phyloP scores from a whole-genome alignment of 164 flowering plant genomes.

The Nymphaea colorata region DNA sequence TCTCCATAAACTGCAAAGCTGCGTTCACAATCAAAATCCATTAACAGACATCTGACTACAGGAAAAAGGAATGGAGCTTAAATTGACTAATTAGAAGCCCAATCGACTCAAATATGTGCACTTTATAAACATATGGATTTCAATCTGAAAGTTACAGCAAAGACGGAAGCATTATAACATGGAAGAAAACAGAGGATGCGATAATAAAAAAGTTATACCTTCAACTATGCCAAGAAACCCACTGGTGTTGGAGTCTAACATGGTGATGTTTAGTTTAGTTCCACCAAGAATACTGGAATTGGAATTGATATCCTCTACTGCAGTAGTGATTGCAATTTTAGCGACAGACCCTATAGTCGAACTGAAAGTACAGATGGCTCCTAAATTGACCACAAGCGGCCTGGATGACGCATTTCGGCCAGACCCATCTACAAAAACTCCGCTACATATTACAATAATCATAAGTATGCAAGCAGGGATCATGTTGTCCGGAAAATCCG shows the following conservation, averaged over 20 bases:
- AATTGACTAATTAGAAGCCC: neutral
- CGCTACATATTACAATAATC: constrained; percentile 17
- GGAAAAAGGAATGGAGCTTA: neutral
- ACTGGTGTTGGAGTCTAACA: constrained; percentile 57
- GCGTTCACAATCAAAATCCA: constrained; percentile 7
- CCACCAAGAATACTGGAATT: constrained; percentile 54
- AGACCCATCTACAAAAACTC: constrained; percentile 20
- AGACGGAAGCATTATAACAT: neutral
- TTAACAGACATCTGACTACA: neutral
- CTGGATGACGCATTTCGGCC: constrained; percentile 34
- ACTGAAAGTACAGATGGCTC: constrained; percentile 61
- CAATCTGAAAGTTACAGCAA: too few species aligned
- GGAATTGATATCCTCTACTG: constrained; percentile 76
- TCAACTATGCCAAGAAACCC: constrained; percentile 67
- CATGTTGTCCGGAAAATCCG: constrained; percentile 17
- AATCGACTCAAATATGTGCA: neutral
- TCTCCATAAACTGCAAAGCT: constrained; percentile 83
- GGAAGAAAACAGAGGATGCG: neutral
- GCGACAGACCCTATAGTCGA: constrained; percentile 86
- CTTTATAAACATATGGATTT: neutral
- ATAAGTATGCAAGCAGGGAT: constrained; percentile 19
- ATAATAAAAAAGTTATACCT: constrained; percentile 29
- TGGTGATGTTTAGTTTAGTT: constrained; percentile 32
- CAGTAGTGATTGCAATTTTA: constrained; percentile 70
- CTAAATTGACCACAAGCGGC: constrained; percentile 65